Base-by-base conservation (phyloP, 495 filamentous ascomycete genomes). In the Podospora tetraspora region DNA sequence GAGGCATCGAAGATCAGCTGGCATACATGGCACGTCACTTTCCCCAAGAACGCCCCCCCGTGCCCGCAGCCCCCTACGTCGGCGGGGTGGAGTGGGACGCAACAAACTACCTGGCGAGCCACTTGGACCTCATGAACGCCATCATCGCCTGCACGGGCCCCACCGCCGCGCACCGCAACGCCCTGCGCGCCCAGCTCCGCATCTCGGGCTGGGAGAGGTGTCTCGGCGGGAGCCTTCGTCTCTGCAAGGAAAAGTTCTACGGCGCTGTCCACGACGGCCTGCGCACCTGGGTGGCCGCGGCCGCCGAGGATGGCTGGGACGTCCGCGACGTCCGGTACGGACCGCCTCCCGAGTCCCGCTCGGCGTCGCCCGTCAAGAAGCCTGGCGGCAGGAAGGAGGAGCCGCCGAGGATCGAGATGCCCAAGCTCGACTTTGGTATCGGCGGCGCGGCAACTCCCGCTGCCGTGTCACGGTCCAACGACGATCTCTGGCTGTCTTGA, bases 1-100 rank as follows among this genome's bases (percentile, higher is more conserved):
- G 77, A 57, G 69, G 75, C 67, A 16, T 23, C 61, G 77, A 80
- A 16, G 72, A 76, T 21, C 34, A 75, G 12, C 70, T 75, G 61
- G 74, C 71, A 10, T 94, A 93, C 80, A 84, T 86, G 73, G 79
- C 85, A 62, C 84, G 85, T 12, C 89, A 97, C 77, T 99, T 97
- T 78, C 95, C 95, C 0, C 82, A 85, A n/a, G 90, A 92, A 68
- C 89, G 92, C 2, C 91, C 94, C 7, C 95, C 94, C 0, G 92
- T 97, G 7, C 93, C 95, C 13, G 94, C 96, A 23, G 94, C 94
- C 21, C 96, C 95, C 10, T 97, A 98, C 77, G 93, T 99, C 60
- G 96, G 95, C 57, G 95, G 96, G 61, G 95, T 99, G 13, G 95
- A 99, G 80, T 99, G 96, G 96, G 95, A 99, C 76, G 94, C 95